Base-by-base conservation (phyloP, 2,329 filamentous ascomycete genomes). In the Capronia epimyces region DNA sequence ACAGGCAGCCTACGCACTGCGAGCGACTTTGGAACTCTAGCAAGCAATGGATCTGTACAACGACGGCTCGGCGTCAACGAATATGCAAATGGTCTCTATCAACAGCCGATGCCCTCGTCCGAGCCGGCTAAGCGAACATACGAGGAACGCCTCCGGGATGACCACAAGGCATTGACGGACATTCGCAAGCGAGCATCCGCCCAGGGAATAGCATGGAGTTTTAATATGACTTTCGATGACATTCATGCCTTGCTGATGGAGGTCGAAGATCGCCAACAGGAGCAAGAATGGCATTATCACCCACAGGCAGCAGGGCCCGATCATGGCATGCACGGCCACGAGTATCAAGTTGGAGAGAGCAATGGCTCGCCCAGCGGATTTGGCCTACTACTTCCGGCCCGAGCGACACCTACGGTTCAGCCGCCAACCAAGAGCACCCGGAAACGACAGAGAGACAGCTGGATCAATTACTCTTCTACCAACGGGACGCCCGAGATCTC, bases 201-300 rank as follows among this genome's bases (percentile, higher is more conserved):
- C 1, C 21, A 21, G 18, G 49, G 55, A 27, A 52, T 57, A 5
- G 21, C 43, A 22, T 57, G 55, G 55, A 48, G 7, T 37, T 57
- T 55, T 41, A 57, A 57, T 21, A 54, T 54, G 55, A 55, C 49
- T 22, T 50, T 52, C 22, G 52, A 53, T n/a, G 48, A 57, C 12
- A 52, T 57, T 37, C 40, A 52, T 3, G 46, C 31, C 3, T 16
- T 52, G 10, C 5, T 57, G 12, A 42, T 43, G 55, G 42, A 52
- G 15, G 29, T 42, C 15, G 55, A 55, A 37, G 46, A 45, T 8
- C 41, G 37, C 3, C 39, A 50, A 37, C 42, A 56, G 27, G n/a
- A 42, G 36, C 3, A 32, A 9, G 29, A n/a, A 32, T 32, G 18
- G 8, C 22, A 43, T 18, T 18, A 41, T n/a, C 37, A 22, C 8